Conservation (phyloP, 306 rosid genomes). For the Castanospermum australe region DNA sequence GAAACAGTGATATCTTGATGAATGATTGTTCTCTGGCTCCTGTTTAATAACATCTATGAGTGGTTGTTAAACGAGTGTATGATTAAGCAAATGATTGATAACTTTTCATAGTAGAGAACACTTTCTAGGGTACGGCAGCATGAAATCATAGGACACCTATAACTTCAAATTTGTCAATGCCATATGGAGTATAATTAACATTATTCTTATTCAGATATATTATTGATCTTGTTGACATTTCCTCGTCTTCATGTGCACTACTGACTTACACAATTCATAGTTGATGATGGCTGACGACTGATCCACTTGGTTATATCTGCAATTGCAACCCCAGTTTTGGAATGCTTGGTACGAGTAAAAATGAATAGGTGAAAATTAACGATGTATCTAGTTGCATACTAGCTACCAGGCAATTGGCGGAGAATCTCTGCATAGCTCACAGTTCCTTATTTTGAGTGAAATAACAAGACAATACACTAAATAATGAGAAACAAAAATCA, state of each 20-base stretch:
- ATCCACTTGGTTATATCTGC: not conserved
- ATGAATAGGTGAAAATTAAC: too few species aligned
- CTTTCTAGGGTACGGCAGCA: not conserved
- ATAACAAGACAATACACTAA: too few species aligned
- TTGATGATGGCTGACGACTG: constrained; percentile 3
- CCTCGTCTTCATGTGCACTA: not conserved
- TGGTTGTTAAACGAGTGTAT: not conserved
- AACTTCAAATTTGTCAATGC: not conserved
- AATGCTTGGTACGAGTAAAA: too few species aligned
- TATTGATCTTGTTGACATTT: not conserved
- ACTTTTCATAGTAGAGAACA: not conserved
- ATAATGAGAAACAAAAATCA: too few species aligned
- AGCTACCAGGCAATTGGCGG: too few species aligned
- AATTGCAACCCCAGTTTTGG: not conserved
- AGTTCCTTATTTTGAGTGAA: too few species aligned
- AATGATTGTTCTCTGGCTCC: too few species aligned
- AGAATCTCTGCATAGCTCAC: too few species aligned
- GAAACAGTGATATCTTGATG: not conserved
- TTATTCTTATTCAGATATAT: not conserved
- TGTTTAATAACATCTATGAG: too few species aligned
- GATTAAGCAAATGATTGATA: not conserved
- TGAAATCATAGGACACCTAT: not conserved
- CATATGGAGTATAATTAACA: not conserved
- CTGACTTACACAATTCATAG: not conserved
- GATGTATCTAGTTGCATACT: too few species aligned